Evolutionary conservation across 768 basidiomycete species (phyloP).

Genomic region (Gyrodon lividus): DNA sequence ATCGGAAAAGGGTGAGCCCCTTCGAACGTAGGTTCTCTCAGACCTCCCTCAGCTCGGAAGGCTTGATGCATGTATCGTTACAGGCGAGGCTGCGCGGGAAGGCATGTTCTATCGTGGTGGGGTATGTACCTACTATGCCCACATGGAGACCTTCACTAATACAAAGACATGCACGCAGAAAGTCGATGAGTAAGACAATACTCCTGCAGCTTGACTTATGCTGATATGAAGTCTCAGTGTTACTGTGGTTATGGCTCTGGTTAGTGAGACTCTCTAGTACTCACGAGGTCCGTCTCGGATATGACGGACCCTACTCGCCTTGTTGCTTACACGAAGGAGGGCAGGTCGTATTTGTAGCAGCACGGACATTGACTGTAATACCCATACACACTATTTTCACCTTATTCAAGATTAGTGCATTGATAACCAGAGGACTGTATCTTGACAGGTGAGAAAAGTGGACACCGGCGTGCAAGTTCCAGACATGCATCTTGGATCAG

Average conservation of each 20-base stretch:
- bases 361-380: neutral
- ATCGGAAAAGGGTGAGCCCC: constrained; percentile 62
- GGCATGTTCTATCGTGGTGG: constrained; percentile 69
- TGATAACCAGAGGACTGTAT: neutral
- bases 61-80: constrained; percentile 4
- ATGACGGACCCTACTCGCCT: neutral
- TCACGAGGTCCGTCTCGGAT: neutral
- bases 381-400: neutral
- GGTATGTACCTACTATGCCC: constrained; percentile 46
- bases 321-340: neutral
- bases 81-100: constrained; percentile 64
- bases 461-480: no score
- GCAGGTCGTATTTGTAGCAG: neutral
- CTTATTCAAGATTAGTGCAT: neutral
- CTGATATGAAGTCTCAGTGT: constrained; percentile 45
- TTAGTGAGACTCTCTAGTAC: constrained; percentile 56
- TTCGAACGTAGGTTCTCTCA: constrained; percentile 59
- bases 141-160: constrained; percentile 10
- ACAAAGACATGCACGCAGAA: constrained; percentile 46
- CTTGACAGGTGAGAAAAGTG: no score
- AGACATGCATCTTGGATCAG: no score
- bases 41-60: neutral
- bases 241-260: constrained; percentile 66
- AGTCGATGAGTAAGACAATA: constrained; percentile 66
- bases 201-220: neutral